These are phyloP conservation scores for Phaeosphaeria sp. DNA, from an alignment of 2,329 filamentous ascomycete genomes.

Conservation along the genomic window DNA sequence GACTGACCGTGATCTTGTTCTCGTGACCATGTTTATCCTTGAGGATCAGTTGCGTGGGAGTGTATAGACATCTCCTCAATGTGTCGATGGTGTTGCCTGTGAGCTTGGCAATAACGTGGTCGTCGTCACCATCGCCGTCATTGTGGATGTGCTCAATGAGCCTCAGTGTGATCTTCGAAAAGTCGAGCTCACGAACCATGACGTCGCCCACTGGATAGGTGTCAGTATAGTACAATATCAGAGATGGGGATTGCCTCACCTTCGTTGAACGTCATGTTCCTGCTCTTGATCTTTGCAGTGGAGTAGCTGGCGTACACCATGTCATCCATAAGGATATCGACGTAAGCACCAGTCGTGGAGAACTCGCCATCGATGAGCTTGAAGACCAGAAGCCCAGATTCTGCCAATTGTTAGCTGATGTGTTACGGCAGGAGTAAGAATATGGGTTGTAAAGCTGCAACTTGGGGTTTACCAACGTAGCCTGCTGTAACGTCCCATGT, in stretches of 20 bases:
- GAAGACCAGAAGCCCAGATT: constrained; percentile 93
- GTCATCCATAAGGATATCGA: constrained; percentile 94
- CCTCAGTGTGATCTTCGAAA: constrained; percentile 89
- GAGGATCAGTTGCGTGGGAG: constrained; percentile 81
- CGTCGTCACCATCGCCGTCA: constrained; percentile 70
- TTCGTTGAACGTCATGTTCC: constrained; percentile 79
- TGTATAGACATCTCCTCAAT: constrained; percentile 89
- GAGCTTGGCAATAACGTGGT: constrained; percentile 80
- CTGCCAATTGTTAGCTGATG: constrained; percentile 55
- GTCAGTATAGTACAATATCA: constrained; percentile 25
- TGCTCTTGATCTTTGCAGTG: constrained; percentile 76
- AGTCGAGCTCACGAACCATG: constrained; percentile 95
- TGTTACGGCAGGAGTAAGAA: constrained; percentile 14
- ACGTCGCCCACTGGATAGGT: constrained; percentile 74
- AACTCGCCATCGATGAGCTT: constrained; percentile 90
- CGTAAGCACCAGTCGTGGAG: constrained; percentile 73
- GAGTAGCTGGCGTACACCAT: constrained; percentile 89
- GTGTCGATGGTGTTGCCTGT: constrained; percentile 86
- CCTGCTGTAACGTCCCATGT: constrained; percentile 21
- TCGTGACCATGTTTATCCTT: constrained; percentile 77
- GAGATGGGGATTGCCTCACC: constrained; percentile 56
- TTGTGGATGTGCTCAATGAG: constrained; percentile 81
- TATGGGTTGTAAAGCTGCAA: constrained; percentile 21
- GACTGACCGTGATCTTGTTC: constrained; percentile 84
- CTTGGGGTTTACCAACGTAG: constrained; percentile 35